Evolutionary conservation across 2,329 filamentous ascomycete species (phyloP), one percentile per base, ranked within the genome.

Genomic region (Fusarium humuli): DNA sequence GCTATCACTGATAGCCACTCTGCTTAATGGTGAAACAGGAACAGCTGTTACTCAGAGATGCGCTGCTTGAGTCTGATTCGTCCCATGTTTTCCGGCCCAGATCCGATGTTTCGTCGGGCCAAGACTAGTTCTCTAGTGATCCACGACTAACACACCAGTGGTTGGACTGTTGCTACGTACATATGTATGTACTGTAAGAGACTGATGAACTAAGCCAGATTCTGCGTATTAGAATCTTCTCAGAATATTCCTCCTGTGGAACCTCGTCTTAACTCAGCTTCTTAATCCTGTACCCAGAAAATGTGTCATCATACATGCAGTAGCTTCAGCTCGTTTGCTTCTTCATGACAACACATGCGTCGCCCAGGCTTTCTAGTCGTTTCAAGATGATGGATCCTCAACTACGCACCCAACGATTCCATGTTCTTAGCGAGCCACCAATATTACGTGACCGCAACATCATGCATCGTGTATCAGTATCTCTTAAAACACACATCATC

Each of bases 331-430:
- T 64, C 22, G 20, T 8, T 32, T 44, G 48, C 50, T 18, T 53
- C 40, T 14, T 53, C 34, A 46, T 69, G 68, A 68, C 68, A 71
- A 65, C 68, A 63, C 68, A 71, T 65, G 56, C 68, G 49, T 69
- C 41, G 68, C 68, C 65, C 30, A 66, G 68, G 27, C 59, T 56
- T 34, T 50, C 46, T 57, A 47, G 59, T 49, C 30, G 68, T 71
- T 70, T 71, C 68, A 71, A 64, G 40, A 56, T 37, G 48, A 69
- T 69, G 68, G 64, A 68, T 23, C 64, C 52, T 57, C 32, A 47
- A 40, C 49, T 46, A 41, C 18, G 45, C 46, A 64, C 45, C 50
- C 45, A 65, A 60, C 64, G 42, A 42, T 55, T 48, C 63, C 44
- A 46, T 27, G 40, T 40, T 23, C 54, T 57, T 61, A 71, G 49